These are phyloP conservation scores for Trifolium repens DNA, from an alignment of 306 rosid genomes.

Conservation along the genomic window DNA sequence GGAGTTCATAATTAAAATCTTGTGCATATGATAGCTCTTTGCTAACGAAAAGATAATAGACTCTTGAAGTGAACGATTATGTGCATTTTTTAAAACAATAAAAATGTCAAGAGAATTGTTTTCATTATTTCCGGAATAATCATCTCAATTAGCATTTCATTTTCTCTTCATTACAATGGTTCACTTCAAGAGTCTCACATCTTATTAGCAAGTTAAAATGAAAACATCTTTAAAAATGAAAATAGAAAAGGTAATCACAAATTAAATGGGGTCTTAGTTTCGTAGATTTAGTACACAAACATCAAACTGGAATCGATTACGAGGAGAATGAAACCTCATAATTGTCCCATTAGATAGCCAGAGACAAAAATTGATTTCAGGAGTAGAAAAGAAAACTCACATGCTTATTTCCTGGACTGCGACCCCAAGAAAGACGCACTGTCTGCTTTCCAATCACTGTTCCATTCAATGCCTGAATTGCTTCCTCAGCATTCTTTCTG, in stretches of 20 bases:
- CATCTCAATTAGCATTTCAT: too few species aligned
- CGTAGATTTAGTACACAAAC: constrained; percentile 13
- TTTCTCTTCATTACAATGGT: too few species aligned
- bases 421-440: constrained; percentile 99
- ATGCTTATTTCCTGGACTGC: constrained; percentile 94
- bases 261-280: neutral
- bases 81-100: too few species aligned
- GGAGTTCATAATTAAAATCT: constrained; percentile 16
- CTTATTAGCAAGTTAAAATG: too few species aligned
- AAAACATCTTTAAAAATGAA: too few species aligned
- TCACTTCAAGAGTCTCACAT: too few species aligned
- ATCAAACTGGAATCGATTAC: neutral
- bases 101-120: too few species aligned
- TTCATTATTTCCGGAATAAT: too few species aligned
- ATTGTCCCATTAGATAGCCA: constrained; percentile 6
- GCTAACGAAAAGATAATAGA: too few species aligned
- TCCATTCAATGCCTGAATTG: constrained; percentile 84
- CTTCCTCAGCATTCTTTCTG: constrained; percentile 98
- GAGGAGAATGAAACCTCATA: neutral
- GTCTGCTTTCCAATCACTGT: constrained; percentile 93
- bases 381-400: constrained; percentile 49
- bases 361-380: constrained; percentile 12
- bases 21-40: constrained; percentile 4
- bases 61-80: too few species aligned
- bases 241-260: too few species aligned